Evolutionary conservation across 805 yeast species (phyloP).

Genomic region (Isabelozyma pseudorhagii): DNA sequence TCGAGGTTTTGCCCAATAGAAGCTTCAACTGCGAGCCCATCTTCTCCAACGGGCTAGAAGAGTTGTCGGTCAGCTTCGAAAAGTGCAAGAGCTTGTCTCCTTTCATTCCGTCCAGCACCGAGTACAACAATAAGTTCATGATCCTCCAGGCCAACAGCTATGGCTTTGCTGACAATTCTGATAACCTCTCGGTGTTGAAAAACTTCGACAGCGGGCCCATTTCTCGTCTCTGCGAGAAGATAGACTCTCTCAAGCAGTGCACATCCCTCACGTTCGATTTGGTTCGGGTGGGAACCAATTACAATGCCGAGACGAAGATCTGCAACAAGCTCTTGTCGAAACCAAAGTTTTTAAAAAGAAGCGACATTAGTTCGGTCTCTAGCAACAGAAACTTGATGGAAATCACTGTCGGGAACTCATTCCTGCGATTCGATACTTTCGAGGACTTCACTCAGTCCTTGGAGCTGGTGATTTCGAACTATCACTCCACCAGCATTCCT

Average conservation of each 20-base stretch:
- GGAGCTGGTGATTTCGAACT: slow-evolving; percentile 7
- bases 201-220: background rate
- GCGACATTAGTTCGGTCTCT: background rate
- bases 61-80: slow-evolving; percentile 19
- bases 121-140: slow-evolving; percentile 10
- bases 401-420: slow-evolving; percentile 14
- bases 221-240: background rate
- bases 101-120: slow-evolving; percentile 12
- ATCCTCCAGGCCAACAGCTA: slow-evolving; percentile 10
- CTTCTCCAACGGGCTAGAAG: slow-evolving; percentile 16
- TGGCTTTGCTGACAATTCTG: background rate
- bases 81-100: slow-evolving; percentile 25
- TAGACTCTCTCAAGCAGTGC: slow-evolving; percentile 2
- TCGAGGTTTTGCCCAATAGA: slow-evolving; percentile 19
- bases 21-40: slow-evolving; percentile 6
- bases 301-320: slow-evolving; percentile 12
- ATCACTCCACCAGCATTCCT: slow-evolving; percentile 20
- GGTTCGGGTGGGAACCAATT: slow-evolving; percentile 18
- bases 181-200: background rate
- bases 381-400: slow-evolving; percentile 1
- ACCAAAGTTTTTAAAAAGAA: slow-evolving; percentile 4
- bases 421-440: slow-evolving; percentile 15
- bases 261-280: slow-evolving; percentile 19
- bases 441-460: slow-evolving; percentile 13
- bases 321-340: slow-evolving; percentile 7